These are phyloP conservation scores for Pichia cactophila DNA, from an alignment of 1,139 yeast species.

Conservation along the genomic window DNA sequence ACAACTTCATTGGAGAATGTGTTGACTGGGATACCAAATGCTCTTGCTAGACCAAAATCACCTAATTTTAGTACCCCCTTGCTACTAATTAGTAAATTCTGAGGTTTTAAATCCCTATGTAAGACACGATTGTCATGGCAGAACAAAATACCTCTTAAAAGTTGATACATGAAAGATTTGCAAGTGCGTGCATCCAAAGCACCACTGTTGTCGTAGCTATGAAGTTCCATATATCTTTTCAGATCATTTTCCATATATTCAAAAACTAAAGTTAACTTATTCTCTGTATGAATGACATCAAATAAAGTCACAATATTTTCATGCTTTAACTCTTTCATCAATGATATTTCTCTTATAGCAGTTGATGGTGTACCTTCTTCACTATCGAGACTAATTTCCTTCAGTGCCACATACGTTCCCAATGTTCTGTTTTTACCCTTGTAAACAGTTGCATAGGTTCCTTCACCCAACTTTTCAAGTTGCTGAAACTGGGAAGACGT, in stretches of 20 bases:
- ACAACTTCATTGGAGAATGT: constrained; percentile 97
- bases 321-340: constrained; percentile 93
- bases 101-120: constrained; percentile 95
- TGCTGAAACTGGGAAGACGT: constrained; percentile 30
- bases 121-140: constrained; percentile 93
- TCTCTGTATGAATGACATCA: constrained; percentile 95
- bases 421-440: constrained; percentile 89
- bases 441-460: constrained; percentile 97
- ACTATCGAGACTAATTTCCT: constrained; percentile 88
- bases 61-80: constrained; percentile 91
- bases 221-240: constrained; percentile 87
- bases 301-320: constrained; percentile 88
- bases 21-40: constrained; percentile 96
- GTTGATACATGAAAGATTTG: constrained; percentile 87
- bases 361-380: constrained; percentile 99
- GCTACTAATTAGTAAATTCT: constrained; percentile 75
- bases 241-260: constrained; percentile 92
- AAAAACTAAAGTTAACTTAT: constrained; percentile 86
- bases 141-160: constrained; percentile 82
- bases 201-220: constrained; percentile 55
- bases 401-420: constrained; percentile 88
- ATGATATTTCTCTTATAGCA: constrained; percentile 91
- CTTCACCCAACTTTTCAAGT: constrained; percentile 92
- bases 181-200: constrained; percentile 75
- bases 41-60: constrained; percentile 97